Evolutionary conservation across 306 rosid genomes (phyloP).

Genomic region (Vigna mungo): DNA sequence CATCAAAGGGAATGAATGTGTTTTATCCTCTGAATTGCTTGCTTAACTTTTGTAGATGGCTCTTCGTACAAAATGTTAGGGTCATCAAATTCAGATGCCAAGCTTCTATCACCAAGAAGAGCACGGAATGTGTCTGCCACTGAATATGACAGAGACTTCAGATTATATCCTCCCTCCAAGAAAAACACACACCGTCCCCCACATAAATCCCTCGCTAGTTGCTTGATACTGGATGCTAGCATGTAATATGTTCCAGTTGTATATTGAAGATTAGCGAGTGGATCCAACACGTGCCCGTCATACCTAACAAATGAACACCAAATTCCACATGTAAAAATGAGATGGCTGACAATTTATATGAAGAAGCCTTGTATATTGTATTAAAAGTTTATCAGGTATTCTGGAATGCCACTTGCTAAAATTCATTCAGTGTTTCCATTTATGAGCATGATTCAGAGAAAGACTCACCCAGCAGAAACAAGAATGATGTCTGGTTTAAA

Average conservation of each 20-base stretch:
- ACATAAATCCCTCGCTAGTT: constrained; percentile 77
- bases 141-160: constrained; percentile 73
- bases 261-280: constrained; percentile 77
- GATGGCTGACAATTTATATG: constrained; percentile 11
- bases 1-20: constrained; percentile 61
- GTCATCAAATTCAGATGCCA: constrained; percentile 80
- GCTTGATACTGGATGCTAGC: constrained; percentile 79
- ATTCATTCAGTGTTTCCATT: constrained; percentile 5
- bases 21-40: constrained; percentile 73
- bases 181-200: constrained; percentile 80
- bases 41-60: constrained; percentile 70
- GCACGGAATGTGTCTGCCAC: constrained; percentile 90
- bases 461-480: constrained; percentile 96
- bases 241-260: constrained; percentile 93
- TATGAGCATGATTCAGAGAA: constrained; percentile 30
- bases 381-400: constrained; percentile 10
- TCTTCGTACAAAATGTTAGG: constrained; percentile 78
- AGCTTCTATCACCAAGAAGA: constrained; percentile 79
- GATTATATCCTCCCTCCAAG: constrained; percentile 96
- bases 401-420: constrained; percentile 16
- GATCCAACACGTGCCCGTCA: constrained; percentile 93
- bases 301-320: constrained; percentile 56
- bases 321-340: not conserved
- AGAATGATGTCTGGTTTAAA: constrained; percentile 93
- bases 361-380: not conserved